Conservation (phyloP, 2,329 filamentous ascomycete species). For the Cyphellophora attinorum region DNA sequence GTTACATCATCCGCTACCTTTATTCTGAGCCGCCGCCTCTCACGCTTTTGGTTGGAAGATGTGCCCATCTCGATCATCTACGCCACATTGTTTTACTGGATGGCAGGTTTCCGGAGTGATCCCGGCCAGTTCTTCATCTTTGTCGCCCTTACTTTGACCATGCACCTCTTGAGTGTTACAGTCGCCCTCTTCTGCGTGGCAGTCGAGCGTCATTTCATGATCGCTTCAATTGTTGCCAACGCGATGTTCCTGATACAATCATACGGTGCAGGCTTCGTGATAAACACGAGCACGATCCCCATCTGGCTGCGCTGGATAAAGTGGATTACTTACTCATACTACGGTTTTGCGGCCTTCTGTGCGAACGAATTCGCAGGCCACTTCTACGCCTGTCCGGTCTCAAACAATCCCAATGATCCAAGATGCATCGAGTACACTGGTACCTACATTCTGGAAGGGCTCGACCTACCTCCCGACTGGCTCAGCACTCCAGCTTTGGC, state of each 20-base stretch:
- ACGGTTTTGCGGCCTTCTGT: conserved; percentile 60
- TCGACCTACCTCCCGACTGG: conserved; percentile 59
- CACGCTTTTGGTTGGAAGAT: conserved; percentile 59
- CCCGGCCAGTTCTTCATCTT: conserved; percentile 53
- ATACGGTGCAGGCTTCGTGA: conserved; percentile 67
- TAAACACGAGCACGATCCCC: conserved; percentile 63
- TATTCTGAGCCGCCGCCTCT: conserved; percentile 59
- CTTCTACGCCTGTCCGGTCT: conserved; percentile 63
- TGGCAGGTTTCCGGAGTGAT: conserved; percentile 44
- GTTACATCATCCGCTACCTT: conserved; percentile 62
- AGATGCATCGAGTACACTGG: conserved; percentile 61
- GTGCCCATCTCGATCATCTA: conserved; percentile 51
- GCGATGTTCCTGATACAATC: conserved; percentile 63
- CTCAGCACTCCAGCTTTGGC: conserved; percentile 56
- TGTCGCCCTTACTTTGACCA: conserved; percentile 56
- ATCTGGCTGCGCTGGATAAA: conserved; percentile 73
- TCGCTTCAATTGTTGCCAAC: conserved; percentile 63
- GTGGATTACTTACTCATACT: conserved; percentile 34
- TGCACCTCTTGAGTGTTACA: conserved; percentile 64
- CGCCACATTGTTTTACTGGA: conserved; percentile 54
- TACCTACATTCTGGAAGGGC: conserved; percentile 55
- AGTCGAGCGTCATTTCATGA: conserved; percentile 56
- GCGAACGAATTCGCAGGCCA: conserved; percentile 58
- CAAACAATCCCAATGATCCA: conserved; percentile 53
- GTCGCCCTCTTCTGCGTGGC: conserved; percentile 61